These are phyloP conservation scores for Asterochloris erici DNA, from an alignment of 139 green algal genomes.

Conservation along the genomic window DNA sequence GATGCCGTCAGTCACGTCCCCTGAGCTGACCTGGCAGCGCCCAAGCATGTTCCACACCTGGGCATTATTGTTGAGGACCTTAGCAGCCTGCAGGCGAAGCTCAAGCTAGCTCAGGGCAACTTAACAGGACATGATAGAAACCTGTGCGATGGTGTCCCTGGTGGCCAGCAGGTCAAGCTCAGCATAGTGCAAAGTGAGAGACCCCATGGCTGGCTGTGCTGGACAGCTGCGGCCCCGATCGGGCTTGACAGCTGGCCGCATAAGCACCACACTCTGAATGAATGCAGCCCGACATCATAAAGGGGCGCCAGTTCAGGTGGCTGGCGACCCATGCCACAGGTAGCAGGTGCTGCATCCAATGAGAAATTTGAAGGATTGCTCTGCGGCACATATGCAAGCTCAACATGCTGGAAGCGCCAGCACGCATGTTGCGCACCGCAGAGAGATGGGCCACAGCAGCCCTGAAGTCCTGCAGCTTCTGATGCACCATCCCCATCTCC, in stretches of 20 bases:
- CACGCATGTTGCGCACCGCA: too few species aligned
- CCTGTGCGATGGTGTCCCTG: not conserved
- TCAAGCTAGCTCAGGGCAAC: not conserved
- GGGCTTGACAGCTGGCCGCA: not conserved
- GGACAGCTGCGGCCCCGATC: not conserved
- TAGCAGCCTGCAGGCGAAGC: conserved; percentile 21
- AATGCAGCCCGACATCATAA: too few species aligned
- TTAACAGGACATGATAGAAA: not conserved
- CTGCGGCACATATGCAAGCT: too few species aligned
- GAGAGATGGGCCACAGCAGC: not conserved
- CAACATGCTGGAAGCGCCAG: too few species aligned
- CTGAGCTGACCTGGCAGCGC: conserved; percentile 53
- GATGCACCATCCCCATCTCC: conserved; percentile 65
- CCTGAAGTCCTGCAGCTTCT: conserved; percentile 72
- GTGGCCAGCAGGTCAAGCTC: not conserved
- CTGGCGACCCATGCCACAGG: too few species aligned
- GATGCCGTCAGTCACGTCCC: conserved; percentile 69
- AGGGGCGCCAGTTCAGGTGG: too few species aligned
- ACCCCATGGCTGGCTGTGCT: not conserved
- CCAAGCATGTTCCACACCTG: conserved; percentile 66
- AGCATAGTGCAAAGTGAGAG: not conserved
- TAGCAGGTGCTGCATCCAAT: too few species aligned
- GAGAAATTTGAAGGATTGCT: too few species aligned
- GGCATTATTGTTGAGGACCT: conserved; percentile 42
- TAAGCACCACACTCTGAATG: not conserved